A percentile compares a stretch with the other conserved stretches of the same genome.
These are phyloP conservation scores for Xylaria digitata DNA, from an alignment of 2,329 filamentous ascomycete species.

Conservation along the genomic window DNA sequence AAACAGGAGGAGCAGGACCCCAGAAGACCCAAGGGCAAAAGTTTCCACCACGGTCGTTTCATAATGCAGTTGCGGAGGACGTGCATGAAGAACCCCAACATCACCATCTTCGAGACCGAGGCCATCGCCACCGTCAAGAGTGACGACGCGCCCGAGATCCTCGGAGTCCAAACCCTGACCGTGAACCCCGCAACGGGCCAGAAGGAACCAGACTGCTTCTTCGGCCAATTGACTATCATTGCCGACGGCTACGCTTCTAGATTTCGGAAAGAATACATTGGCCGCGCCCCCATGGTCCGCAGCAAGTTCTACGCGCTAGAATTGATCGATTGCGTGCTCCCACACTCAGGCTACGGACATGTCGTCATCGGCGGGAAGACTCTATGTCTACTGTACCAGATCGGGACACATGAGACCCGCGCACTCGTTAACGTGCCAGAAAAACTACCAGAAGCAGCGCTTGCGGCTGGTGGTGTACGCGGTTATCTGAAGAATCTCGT, in stretches of 20 bases:
- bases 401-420: constrained; percentile 92
- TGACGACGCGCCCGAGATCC: constrained; percentile 74
- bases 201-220: constrained; percentile 79
- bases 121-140: constrained; percentile 80
- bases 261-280: constrained; percentile 84
- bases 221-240: constrained; percentile 86
- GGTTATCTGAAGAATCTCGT: constrained; percentile 84
- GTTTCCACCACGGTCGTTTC: constrained; percentile 96
- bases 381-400: constrained; percentile 94
- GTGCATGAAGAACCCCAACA: constrained; percentile 80
- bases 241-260: constrained; percentile 93
- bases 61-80: constrained; percentile 83
- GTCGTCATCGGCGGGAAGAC: constrained; percentile 82
- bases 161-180: constrained; percentile 84
- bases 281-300: constrained; percentile 73
- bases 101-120: constrained; percentile 91
- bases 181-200: constrained; percentile 64
- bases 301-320: constrained; percentile 96
- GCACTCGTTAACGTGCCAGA: constrained; percentile 89
- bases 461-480: constrained; percentile 83
- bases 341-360: constrained; percentile 80
- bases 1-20: constrained; percentile 46
- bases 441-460: constrained; percentile 76
- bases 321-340: constrained; percentile 86
- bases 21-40: constrained; percentile 73